A percentile compares a stretch with the other conserved stretches of the same genome.
Conservation (phyloP, 768 basidiomycete species). For the Cystofilobasidium bisporidii region DNA sequence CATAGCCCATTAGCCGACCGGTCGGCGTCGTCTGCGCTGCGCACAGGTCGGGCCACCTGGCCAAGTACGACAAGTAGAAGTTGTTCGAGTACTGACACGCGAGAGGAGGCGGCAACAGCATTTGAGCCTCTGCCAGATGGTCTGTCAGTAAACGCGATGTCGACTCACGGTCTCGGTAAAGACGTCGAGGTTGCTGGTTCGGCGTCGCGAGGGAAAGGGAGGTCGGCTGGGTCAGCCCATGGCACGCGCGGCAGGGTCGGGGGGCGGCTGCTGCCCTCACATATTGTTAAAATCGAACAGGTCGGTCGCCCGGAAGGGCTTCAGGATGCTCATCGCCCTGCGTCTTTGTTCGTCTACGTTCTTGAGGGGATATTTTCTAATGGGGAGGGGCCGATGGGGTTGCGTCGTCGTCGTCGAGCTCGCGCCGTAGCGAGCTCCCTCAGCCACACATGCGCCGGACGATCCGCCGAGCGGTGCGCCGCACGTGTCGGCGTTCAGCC, state of each 20-base stretch:
- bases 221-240: background rate
- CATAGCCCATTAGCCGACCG: constrained; percentile 84
- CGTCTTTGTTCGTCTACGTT: too few relatives aligned
- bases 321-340: constrained; percentile 63
- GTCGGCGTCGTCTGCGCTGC: constrained; percentile 63
- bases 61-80: constrained; percentile 81
- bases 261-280: constrained; percentile 40
- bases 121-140: background rate
- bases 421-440: too few relatives aligned
- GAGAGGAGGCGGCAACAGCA: background rate
- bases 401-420: too few relatives aligned
- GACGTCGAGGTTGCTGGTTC: constrained; percentile 71
- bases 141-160: background rate
- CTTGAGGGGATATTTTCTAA: too few relatives aligned
- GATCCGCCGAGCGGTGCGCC: too few relatives aligned
- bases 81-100: constrained; percentile 62
- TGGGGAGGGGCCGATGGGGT: too few relatives aligned
- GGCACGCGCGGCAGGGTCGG: background rate
- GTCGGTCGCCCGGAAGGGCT: constrained; percentile 79
- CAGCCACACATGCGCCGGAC: too few relatives aligned
- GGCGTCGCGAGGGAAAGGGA: constrained; percentile 6
- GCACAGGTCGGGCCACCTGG: constrained; percentile 83
- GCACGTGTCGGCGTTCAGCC: too few relatives aligned
- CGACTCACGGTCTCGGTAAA: constrained; percentile 84
- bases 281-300: constrained; percentile 89